Conservation (phyloP, 495 filamentous ascomycete genomes). For the Pyronema omphalodes region DNA sequence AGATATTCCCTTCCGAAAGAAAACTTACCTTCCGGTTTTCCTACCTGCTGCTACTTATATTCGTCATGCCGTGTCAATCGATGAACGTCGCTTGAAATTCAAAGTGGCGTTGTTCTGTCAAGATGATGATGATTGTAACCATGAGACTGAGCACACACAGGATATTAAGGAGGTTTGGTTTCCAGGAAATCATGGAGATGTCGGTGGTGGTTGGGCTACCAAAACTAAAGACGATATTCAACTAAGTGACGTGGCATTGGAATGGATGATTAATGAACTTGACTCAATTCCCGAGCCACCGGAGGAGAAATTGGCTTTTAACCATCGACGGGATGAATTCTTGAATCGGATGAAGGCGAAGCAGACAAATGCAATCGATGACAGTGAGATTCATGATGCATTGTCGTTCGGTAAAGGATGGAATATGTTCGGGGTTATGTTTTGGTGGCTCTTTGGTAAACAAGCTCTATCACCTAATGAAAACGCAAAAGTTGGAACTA, state of each 20-base stretch:
- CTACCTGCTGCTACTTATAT: slow-evolving; percentile 21
- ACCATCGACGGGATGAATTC: slow-evolving; percentile 13
- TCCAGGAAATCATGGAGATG: slow-evolving; percentile 28
- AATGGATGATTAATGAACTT: slow-evolving; percentile 29
- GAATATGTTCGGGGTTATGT: slow-evolving; percentile 13
- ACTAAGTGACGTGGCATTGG: slow-evolving; percentile 27
- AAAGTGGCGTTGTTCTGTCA: slow-evolving; percentile 18
- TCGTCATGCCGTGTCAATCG: slow-evolving; percentile 30
- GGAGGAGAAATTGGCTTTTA: slow-evolving; percentile 16
- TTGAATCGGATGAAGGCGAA: slow-evolving; percentile 14
- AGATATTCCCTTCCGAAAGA: slow-evolving; percentile 10
- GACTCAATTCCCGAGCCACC: slow-evolving; percentile 13
- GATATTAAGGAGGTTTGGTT: slow-evolving; percentile 25
- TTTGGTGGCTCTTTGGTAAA: slow-evolving; percentile 26
- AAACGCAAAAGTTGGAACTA: slow-evolving; percentile 1
- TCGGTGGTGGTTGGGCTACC: slow-evolving; percentile 28
- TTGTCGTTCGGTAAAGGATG: slow-evolving; percentile 18
- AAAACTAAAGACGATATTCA: slow-evolving; percentile 15
- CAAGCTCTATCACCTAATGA: neutral
- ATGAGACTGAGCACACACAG: slow-evolving; percentile 6
- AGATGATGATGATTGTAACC: slow-evolving; percentile 11
- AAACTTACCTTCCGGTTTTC: neutral
- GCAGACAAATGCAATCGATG: slow-evolving; percentile 5
- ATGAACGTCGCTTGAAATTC: slow-evolving; percentile 33
- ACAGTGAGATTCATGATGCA: slow-evolving; percentile 14